Conservation (phyloP, 495 filamentous ascomycete species). For the Schizothecium vesticola region DNA sequence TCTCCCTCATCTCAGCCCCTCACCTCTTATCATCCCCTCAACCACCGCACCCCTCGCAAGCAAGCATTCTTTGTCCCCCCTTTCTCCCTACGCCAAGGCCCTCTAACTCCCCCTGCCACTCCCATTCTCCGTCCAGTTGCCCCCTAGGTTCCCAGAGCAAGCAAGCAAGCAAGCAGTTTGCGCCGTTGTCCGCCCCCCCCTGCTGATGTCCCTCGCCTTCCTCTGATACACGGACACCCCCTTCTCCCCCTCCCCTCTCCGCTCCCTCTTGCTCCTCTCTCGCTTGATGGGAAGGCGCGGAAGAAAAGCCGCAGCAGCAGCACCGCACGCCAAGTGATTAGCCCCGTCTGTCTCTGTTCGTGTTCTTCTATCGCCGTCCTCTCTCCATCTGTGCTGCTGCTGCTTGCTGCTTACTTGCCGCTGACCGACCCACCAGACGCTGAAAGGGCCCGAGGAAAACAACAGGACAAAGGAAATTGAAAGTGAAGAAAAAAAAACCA, state of each 20-base stretch:
- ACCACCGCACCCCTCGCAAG: background rate
- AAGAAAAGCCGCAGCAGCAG: no score
- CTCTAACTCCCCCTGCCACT: background rate
- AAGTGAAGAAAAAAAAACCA: background rate
- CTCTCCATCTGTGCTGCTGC: no score
- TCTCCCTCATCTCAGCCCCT: background rate
- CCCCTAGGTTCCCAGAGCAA: background rate
- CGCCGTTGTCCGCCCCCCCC: background rate
- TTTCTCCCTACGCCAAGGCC: background rate
- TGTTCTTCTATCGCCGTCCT: no score
- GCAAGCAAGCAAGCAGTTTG: background rate
- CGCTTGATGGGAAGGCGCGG: no score
- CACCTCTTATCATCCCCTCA: background rate
- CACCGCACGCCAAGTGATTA: no score
- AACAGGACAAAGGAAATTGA: background rate
- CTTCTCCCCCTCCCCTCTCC: background rate
- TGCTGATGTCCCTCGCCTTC: background rate
- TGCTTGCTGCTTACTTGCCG: no score
- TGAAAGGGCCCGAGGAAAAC: background rate
- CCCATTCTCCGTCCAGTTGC: no score
- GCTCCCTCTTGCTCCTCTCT: background rate
- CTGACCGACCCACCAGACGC: no score
- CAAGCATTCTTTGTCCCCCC: background rate
- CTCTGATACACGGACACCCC: background rate
- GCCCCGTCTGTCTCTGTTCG: no score